A percentile compares a stretch with the other conserved stretches of the same genome.
phyloP scores from a whole-genome alignment of 495 filamentous ascomycete species.

The Parachaetomium inaequale region DNA sequence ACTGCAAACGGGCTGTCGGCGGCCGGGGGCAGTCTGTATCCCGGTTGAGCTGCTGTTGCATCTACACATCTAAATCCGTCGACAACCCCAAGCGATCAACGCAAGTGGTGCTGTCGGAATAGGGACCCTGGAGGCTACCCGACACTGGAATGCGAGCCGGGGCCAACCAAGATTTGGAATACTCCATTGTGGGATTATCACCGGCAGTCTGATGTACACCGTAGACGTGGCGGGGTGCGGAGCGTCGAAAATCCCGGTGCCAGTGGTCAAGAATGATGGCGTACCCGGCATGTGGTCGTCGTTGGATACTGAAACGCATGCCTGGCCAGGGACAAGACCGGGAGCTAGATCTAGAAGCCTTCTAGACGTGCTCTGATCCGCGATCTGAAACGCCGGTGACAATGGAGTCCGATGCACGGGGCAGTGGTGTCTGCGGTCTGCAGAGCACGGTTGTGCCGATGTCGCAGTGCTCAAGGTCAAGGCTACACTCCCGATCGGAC shows the following conservation, averaged over 20 bases:
- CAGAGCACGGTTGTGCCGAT: background rate
- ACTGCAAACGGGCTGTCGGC: background rate
- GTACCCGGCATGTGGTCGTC: background rate
- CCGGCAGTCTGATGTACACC: background rate
- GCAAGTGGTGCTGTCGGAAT: background rate
- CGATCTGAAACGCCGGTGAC: conserved; percentile 25
- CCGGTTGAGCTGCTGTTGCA: background rate
- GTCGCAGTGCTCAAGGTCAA: background rate
- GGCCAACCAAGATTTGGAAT: no score
- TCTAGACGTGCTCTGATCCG: conserved; percentile 29
- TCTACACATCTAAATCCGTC: background rate
- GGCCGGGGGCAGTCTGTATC: background rate
- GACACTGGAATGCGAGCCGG: no score
- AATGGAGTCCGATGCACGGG: conserved; percentile 18
- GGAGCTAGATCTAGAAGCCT: conserved; percentile 20
- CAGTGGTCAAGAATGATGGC: background rate
- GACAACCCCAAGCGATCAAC: background rate
- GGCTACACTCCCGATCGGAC: background rate
- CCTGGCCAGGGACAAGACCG: background rate
- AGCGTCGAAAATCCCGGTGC: background rate
- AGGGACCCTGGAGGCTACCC: background rate
- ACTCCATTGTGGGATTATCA: no score
- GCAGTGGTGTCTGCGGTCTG: background rate
- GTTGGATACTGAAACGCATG: background rate
- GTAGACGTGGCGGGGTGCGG: background rate